Conservation (phyloP, 108 stramenopile genomes). For the Mediolabrus comicus region DNA sequence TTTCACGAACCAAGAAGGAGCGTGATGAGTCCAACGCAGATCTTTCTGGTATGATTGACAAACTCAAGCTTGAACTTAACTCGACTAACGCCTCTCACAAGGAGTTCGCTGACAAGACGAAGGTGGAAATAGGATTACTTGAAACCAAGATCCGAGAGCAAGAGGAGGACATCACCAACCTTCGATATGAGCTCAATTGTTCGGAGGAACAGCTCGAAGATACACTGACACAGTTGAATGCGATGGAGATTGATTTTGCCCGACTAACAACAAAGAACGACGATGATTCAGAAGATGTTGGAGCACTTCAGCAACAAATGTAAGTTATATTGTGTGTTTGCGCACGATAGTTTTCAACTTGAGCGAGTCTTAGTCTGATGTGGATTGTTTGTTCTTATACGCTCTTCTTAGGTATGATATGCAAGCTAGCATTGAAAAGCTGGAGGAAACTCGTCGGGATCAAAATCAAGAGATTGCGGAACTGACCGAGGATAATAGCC, state of each 20-base stretch:
- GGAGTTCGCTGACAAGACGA: slow-evolving; percentile 15
- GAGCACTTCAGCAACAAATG: background rate
- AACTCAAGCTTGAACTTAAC: slow-evolving; percentile 19
- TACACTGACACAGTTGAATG: no score
- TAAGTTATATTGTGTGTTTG: no score
- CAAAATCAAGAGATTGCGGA: background rate
- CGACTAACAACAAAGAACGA: background rate
- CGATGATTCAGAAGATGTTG: background rate
- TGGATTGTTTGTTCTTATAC: no score
- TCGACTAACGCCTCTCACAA: slow-evolving; percentile 7
- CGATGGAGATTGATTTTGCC: background rate
- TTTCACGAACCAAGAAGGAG: slow-evolving; percentile 21
- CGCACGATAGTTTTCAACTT: no score
- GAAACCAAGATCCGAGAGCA: background rate
- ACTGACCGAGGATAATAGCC: background rate
- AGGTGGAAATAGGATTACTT: background rate
- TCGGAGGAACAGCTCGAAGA: background rate
- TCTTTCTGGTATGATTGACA: slow-evolving; percentile 31
- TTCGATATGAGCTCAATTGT: background rate
- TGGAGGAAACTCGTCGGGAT: background rate
- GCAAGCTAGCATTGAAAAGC: background rate
- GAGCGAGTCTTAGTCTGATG: no score
- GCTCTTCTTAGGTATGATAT: no score
- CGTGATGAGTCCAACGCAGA: slow-evolving; percentile 18
- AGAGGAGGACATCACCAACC: background rate